These are phyloP conservation scores for Lipomyces kockii DNA, from an alignment of 805 yeast genomes.

Conservation along the genomic window DNA sequence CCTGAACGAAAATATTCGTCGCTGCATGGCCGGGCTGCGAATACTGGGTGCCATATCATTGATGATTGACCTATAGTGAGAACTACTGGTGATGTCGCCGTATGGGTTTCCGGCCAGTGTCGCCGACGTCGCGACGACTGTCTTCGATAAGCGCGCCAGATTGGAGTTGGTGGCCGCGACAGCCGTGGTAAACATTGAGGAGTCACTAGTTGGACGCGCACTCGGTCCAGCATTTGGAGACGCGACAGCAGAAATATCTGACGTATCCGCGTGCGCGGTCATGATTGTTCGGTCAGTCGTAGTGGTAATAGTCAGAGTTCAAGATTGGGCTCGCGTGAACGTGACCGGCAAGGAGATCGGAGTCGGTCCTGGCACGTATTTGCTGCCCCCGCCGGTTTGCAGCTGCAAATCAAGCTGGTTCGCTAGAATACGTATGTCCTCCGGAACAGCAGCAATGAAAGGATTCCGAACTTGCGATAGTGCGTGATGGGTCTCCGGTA, in stretches of 20 bases:
- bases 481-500: not conserved
- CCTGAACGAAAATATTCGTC: conserved; percentile 47
- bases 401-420: not conserved
- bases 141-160: conserved; percentile 46
- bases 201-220: conserved; percentile 6
- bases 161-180: conserved; percentile 49
- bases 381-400: not conserved
- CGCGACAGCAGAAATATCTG: not conserved
- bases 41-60: conserved; percentile 48
- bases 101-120: conserved; percentile 39
- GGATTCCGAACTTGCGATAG: not conserved
- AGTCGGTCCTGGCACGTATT: not conserved
- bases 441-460: not conserved
- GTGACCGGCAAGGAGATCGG: not conserved
- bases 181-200: conserved; percentile 44
- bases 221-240: not conserved
- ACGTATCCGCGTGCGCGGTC: not conserved
- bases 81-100: conserved; percentile 47
- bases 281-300: not conserved
- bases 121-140: conserved; percentile 48
- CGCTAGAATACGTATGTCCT: not conserved
- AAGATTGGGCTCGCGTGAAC: not conserved
- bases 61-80: conserved; percentile 54
- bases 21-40: conserved; percentile 49
- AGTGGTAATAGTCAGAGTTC: not conserved